phyloP scores from a whole-genome alignment of 164 flowering plant species.

The Sextonia rubra region DNA sequence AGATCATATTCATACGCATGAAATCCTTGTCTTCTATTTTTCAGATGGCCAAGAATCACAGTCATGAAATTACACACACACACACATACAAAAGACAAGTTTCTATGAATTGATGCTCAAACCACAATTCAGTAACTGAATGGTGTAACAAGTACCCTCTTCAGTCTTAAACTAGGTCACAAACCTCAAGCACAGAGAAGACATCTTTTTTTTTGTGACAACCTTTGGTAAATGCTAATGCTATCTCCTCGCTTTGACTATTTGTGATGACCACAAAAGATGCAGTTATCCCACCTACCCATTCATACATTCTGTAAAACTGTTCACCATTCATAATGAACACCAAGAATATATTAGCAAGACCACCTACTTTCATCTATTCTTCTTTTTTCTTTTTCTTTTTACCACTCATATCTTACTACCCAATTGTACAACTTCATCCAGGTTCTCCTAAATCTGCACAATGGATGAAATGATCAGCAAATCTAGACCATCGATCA shows the following conservation, averaged over 20 bases:
- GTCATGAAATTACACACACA: not conserved
- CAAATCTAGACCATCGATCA: not conserved
- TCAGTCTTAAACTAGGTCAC: not conserved
- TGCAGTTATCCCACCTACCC: no score
- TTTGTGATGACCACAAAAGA: no score
- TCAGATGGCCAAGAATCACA: not conserved
- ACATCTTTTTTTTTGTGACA: not conserved
- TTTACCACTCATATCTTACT: no score
- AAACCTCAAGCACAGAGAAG: not conserved
- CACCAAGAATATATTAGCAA: no score
- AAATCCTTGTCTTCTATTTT: not conserved
- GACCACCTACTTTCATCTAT: no score
- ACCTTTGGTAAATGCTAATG: not conserved
- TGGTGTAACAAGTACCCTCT: not conserved
- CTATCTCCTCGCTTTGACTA: no score
- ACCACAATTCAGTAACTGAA: no score
- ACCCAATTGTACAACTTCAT: not conserved
- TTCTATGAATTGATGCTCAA: not conserved
- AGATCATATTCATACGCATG: not conserved
- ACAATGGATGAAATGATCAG: not conserved
- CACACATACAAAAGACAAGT: no score
- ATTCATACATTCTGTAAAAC: no score
- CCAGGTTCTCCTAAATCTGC: not conserved
- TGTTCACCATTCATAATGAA: no score
- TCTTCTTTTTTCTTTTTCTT: no score